Base-by-base conservation (phyloP, 1,284 basidiomycete genomes). In the Sporisorium exsertum region DNA sequence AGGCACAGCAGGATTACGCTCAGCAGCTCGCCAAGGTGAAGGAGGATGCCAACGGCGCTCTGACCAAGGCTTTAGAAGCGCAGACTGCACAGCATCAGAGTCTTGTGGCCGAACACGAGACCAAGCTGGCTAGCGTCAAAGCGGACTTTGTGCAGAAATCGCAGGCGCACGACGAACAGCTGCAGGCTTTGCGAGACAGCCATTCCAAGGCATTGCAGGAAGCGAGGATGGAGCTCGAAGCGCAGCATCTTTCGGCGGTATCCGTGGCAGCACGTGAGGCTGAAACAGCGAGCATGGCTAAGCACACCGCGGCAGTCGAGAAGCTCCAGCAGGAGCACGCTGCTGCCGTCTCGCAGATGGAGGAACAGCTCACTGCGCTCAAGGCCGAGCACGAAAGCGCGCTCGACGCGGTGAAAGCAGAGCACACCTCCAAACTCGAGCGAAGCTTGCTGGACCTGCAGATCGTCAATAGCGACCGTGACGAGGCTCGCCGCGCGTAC, bases 401-500 rank as follows among this genome's bases (percentile, higher is more conserved):
- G 22, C 61, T 68, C 12, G 63, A 62, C 15, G 42, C 51, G 56
- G 7, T 70, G 45, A 56, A 58, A 22, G 53, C 58, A 2, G 64
- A 74, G 45, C 77, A 72, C 18, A 51, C 54, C 2, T 56, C 64
- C 45, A 67, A 77, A 62, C 71, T 79, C 6, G 67, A 76, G 6
- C 66, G 65, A 22, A 50, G 53, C 9, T 12, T 63, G 35, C 52
- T 70, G 40, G 77, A 79, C 50, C 64, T 73, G 20, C 63, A 77
- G 37, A 47, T 67, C n/a, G 60, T 62, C 27, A 55, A 22, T 29
- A 51, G 58, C 33, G 67, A 72, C 42, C 57, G 64, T 8, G 77
- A 76, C 40, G 73, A 66, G 57, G 65, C 62, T 26, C 59, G 69
- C 18, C 64, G 61, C 5, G 73, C 74, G 8, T 73, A 73, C 71